Percentiles rank a stretch among this genome's conserved stretches.
phyloP scores from a whole-genome alignment of 1,284 basidiomycete species.

The Moniliella sp. region DNA sequence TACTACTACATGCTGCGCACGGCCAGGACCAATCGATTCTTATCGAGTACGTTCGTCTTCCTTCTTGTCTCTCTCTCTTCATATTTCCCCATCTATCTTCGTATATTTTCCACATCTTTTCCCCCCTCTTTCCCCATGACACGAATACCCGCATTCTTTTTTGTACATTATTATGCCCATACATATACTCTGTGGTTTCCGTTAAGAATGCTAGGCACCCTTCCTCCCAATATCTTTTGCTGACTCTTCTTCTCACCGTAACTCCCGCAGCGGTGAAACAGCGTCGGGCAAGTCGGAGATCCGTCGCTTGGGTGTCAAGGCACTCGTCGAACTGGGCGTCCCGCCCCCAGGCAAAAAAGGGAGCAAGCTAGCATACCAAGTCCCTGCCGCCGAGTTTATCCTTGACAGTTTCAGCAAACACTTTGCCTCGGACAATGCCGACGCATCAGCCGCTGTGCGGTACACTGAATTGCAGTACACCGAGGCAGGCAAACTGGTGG shows the following conservation, averaged over 20 bases:
- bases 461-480: slow-evolving; percentile 37
- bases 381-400: slow-evolving; percentile 81
- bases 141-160: too few species aligned
- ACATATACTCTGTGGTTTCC: too few species aligned
- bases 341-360: slow-evolving; percentile 80
- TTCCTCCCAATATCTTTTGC: neutral
- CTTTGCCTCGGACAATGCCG: slow-evolving; percentile 29
- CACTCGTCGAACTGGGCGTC: slow-evolving; percentile 65
- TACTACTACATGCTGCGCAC: slow-evolving; percentile 86
- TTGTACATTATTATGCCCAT: too few species aligned
- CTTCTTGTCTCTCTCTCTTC: too few species aligned
- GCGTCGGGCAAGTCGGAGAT: slow-evolving; percentile 83
- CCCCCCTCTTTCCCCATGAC: too few species aligned
- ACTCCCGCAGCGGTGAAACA: slow-evolving; percentile 53
- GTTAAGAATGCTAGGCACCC: too few species aligned
- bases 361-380: slow-evolving; percentile 32
- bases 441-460: slow-evolving; percentile 35
- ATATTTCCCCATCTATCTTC: too few species aligned
- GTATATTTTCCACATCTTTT: too few species aligned
- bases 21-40: slow-evolving; percentile 68
- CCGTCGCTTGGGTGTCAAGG: slow-evolving; percentile 66
- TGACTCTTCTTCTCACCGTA: neutral
- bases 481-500: slow-evolving; percentile 51
- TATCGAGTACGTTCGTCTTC: slow-evolving; percentile 10
- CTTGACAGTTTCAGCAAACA: slow-evolving; percentile 71